Conservation (phyloP, 2,329 filamentous ascomycete genomes). For the Fusarium sp. region DNA sequence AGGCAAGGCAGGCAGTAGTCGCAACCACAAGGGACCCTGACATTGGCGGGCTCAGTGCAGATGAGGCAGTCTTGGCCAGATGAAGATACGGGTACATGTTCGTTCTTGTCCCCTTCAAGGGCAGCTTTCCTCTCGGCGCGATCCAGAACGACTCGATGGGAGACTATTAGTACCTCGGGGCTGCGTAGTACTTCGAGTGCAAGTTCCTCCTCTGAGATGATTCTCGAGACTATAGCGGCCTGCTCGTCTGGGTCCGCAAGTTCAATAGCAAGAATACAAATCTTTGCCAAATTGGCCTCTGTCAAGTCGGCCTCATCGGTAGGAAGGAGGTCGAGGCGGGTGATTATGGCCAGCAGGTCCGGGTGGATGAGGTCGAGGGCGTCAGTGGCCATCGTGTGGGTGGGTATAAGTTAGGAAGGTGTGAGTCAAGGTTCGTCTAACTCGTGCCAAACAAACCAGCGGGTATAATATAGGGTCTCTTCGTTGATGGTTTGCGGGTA, state of each 20-base stretch:
- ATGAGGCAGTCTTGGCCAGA: constrained; percentile 33
- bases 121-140: constrained; percentile 22
- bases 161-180: constrained; percentile 27
- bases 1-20: constrained; percentile 41
- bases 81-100: not conserved
- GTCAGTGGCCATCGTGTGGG: not conserved
- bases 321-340: constrained; percentile 16
- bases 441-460: too few species aligned
- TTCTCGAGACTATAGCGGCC: constrained; percentile 32
- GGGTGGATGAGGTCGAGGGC: constrained; percentile 40
- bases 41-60: constrained; percentile 22
- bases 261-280: constrained; percentile 39
- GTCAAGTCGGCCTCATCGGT: constrained; percentile 4
- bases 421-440: too few species aligned
- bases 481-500: too few species aligned
- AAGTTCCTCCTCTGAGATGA: constrained; percentile 43
- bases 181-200: constrained; percentile 29
- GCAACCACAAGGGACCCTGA: constrained; percentile 32
- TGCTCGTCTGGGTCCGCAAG: constrained; percentile 37
- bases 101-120: not conserved
- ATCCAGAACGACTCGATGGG: constrained; percentile 28
- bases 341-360: constrained; percentile 37
- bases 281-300: constrained; percentile 29
- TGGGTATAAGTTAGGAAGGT: too few species aligned
- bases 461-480: not conserved